Base-by-base conservation (phyloP, 129 eudicot species). In the Chrysanthemum makinoi region DNA sequence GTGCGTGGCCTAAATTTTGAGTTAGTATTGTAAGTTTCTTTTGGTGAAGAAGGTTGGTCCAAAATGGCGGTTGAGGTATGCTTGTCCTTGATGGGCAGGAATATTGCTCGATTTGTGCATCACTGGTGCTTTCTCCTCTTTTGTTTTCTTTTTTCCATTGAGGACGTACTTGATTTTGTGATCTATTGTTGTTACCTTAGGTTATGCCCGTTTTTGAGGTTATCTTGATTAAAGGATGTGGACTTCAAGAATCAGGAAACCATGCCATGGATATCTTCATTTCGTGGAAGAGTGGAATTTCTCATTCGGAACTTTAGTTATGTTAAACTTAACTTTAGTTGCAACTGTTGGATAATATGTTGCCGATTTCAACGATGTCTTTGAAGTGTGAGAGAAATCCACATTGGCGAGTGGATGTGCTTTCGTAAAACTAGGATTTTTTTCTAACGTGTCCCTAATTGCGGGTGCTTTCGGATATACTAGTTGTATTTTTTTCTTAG, bases 341-440 rank as follows among this genome's bases (percentile, higher is more conserved):
- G 93, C 88, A 86, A 90, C 93, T 77, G 85, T 79, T 91, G 90
- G 89, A 82, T 76, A 76, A 39, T 84, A 75, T 80, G 84, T 87
- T 87, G 97, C 90, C 83, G 97, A 80, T 81, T 80, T 84, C 92
- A 77, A 73, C 87, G 84, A 77, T 82, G 82, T 86, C 85, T n/a
- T n/a, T 68, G 85, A 81, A 72, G 88, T 80, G 73, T 76, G 81
- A 80, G 74, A 83, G 82, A 88, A 79, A 82, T 81, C 87, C 82
- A 69, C 86, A 57, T 82, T 75, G 66, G 70, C 78, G 60, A 69
- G 55, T 80, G 76, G 83, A 76, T 69, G 70, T 82, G 81, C 76
- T 72, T 75, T 56, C 17, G 26, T 72, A 64, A 75, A 81, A 59
- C 18, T 74, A 72, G 81, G 92, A 72, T 62, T 69, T 60, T 22